Evolutionary conservation across 257 asterid species (phyloP), one percentile per base, ranked within the genome.

Genomic region (Nicotiana noctiflora): DNA sequence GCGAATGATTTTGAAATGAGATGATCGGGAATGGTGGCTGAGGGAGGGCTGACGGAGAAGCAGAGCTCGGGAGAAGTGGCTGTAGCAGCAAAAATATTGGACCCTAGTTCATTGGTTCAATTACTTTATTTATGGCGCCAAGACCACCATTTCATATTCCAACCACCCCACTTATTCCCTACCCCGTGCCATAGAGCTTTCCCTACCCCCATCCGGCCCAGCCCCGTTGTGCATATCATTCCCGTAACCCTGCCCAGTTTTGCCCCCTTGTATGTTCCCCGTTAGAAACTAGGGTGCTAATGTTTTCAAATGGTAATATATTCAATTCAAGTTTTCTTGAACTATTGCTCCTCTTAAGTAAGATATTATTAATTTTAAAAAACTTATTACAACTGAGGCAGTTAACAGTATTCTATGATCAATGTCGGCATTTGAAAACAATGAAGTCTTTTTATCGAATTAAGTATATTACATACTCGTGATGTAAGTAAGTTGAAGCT

Each of bases 11-110:
- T 72, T 7, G 78, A 49, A 72, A 72, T 72, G 78, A 23, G 40
- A 70, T 70, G 61, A 72, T 49, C 2, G 3, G 7, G 25, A 23
- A 10, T 72, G 78, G 18, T 46, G 57, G 34, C 46, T 1, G 12
- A 67, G 55, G 76, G 56, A 12, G 19, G 21, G 7, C 21, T 2
- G 21, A 23, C 2, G 15, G 78, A 74, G 61, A 74, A 74, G 23
- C 79, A 49, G 61, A 49, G 61, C 61, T 49, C 44, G 7, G 40
- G 40, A 49, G 40, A 23, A 74, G n/a, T 57, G 8, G 44, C 61
- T 74, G 60, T 67, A 67, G 76, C 79, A 49, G 79, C 79, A 74
- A 74, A 46, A 23, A 49, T 15, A 74, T 74, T 49, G 79, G 68
- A 74, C 78, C 57, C 37, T 23, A 46, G 21, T 49, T 74, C 15